Evolutionary conservation across 352 stramenopile genomes (phyloP).

Genomic region (Phytopythium ostracodes): DNA sequence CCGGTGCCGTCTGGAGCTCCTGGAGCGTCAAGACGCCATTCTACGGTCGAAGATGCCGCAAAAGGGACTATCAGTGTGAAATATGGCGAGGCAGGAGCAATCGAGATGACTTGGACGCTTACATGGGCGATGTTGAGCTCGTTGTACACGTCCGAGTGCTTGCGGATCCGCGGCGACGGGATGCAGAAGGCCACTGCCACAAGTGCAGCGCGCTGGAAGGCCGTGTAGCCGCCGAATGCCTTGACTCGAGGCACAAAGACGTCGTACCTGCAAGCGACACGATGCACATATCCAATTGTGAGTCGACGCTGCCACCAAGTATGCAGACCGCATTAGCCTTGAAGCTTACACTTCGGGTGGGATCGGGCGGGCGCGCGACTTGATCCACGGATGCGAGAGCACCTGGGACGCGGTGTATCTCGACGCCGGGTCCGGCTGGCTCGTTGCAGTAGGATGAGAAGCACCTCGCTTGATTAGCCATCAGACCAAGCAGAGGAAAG

Average conservation of each 20-base stretch:
- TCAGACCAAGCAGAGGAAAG: not conserved
- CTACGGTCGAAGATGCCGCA: conserved; percentile 11
- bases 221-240: conserved; percentile 62
- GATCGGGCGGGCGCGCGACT: conserved; percentile 37
- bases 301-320: too few species aligned
- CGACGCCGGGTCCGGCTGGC: conserved; percentile 41
- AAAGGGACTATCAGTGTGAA: not conserved
- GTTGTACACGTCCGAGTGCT: conserved; percentile 70
- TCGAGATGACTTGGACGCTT: conserved; percentile 5
- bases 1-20: conserved; percentile 46
- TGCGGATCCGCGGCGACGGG: conserved; percentile 42
- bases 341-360: conserved; percentile 33
- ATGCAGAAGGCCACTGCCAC: conserved; percentile 74
- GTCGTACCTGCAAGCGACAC: conserved; percentile 31
- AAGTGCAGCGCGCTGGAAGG: conserved; percentile 53
- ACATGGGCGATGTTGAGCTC: conserved; percentile 74
- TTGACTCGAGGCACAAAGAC: conserved; percentile 62
- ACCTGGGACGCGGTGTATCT: conserved; percentile 65
- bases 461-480: not conserved
- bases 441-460: not conserved
- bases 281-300: not conserved
- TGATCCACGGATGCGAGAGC: conserved; percentile 70
- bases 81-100: not conserved
- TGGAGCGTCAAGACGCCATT: conserved; percentile 70
- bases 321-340: not conserved